Base-by-base conservation (phyloP, 441 rosid species). In the Hura crepitans region DNA sequence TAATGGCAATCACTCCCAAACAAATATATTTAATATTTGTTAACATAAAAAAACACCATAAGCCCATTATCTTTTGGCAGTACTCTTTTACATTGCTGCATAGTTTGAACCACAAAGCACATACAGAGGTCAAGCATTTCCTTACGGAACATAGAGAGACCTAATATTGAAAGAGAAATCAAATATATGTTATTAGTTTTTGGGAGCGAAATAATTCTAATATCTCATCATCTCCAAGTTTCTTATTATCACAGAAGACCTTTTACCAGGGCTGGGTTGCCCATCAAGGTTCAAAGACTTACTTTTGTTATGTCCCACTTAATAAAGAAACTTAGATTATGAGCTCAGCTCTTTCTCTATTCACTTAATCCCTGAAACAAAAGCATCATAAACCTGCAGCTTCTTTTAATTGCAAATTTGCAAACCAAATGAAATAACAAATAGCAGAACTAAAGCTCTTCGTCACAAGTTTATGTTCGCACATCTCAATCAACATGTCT, bases 361-460 rank as follows among this genome's bases (percentile, higher is more conserved):
- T 25, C 49, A 27, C 51, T 18, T 37, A 17, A 31, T 27, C 43
- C 53, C 27, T 53, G 54, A 28, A 14, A 62, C 31, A 25, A 28
- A 42, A 53, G n/a, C 17, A 31, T 47, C 49, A n/a, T 4, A 27
- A 23, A 57, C 18, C 59, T 31, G 45, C 57, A 31, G 17, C 10
- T 2, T 22, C 17, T 23, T n/a, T 20, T 33, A 9, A 45, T 56
- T 62, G 31, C 17, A 42, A 30, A 66, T 20, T n/a, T n/a, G n/a
- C n/a, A n/a, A n/a, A n/a, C n/a, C 59, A 53, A 66, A 69, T 20
- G 54, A 57, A 11, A 55, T 30, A 28, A 37, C 53, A 50, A 31
- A 35, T 30, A 70, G 25, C 10, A 51, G 54, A 59, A 71, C 14
- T 22, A 37, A 13, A 17, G 51, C 58, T 35, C 49, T 49, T 49